phyloP scores from a whole-genome alignment of 2,329 filamentous ascomycete species.

The Cercospora brassicicola region DNA sequence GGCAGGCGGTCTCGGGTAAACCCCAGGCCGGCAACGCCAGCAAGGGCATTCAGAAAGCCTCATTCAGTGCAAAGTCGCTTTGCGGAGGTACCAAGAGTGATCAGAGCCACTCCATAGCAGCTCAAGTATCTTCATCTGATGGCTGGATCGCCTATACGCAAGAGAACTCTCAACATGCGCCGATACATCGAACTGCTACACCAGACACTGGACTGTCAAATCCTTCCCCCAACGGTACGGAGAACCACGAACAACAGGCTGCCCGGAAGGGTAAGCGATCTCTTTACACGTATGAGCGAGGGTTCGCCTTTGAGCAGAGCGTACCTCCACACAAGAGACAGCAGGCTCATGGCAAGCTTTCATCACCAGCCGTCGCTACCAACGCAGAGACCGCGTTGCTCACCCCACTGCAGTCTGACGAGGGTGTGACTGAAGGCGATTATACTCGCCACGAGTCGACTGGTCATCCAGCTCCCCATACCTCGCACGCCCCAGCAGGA shows the following conservation, averaged over 20 bases:
- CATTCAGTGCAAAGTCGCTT: background rate
- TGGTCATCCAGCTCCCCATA: background rate
- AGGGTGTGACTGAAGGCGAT: too few species aligned
- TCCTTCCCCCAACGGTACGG: too few species aligned
- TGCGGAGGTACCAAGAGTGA: background rate
- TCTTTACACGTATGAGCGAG: background rate
- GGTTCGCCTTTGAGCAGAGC: background rate
- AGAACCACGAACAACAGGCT: background rate
- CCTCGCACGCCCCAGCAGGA: background rate
- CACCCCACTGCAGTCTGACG: too few species aligned
- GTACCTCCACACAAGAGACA: background rate
- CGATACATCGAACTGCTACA: too few species aligned
- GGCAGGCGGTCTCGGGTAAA: background rate
- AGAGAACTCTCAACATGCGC: background rate
- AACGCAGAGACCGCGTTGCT: too few species aligned
- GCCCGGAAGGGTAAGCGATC: background rate
- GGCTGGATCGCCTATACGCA: background rate
- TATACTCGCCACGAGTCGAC: background rate
- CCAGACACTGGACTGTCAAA: too few species aligned
- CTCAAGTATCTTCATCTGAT: background rate
- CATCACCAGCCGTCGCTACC: too few species aligned
- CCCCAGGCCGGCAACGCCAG: too few species aligned
- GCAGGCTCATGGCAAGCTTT: background rate
- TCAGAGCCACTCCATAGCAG: background rate
- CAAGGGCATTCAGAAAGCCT: background rate